Conservation (phyloP, 176 grass and related monocot genomes). For the Sorghum bicolor region Sorghum_bicolor_NCBIv3 NC_012871.2:63934001-63934500, state of each 20-base stretch:
- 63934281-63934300: neutral
- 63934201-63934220: constrained; percentile 54
- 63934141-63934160: constrained; percentile 40
- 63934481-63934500: constrained; percentile 50
- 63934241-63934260: neutral
- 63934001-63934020: constrained; percentile 32
- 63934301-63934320: constrained; percentile 69
- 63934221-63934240: constrained; percentile 43
- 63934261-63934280: constrained; percentile 27
- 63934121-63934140: constrained; percentile 9
- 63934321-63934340: constrained; percentile 47
- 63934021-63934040: constrained; percentile 13
- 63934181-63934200: constrained; percentile 24
- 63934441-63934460: constrained; percentile 42
- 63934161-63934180: neutral
- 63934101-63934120: constrained; percentile 9
- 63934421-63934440: constrained; percentile 43
- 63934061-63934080: constrained; percentile 20
- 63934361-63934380: constrained; percentile 41
- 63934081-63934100: neutral
- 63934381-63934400: constrained; percentile 15
- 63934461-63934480: constrained; percentile 60
- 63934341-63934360: constrained; percentile 64
- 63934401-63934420: constrained; percentile 35
- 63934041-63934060: neutral